Evolutionary conservation across 768 basidiomycete genomes (phyloP).

Genomic region (Paxillus ammoniavirescens): DNA sequence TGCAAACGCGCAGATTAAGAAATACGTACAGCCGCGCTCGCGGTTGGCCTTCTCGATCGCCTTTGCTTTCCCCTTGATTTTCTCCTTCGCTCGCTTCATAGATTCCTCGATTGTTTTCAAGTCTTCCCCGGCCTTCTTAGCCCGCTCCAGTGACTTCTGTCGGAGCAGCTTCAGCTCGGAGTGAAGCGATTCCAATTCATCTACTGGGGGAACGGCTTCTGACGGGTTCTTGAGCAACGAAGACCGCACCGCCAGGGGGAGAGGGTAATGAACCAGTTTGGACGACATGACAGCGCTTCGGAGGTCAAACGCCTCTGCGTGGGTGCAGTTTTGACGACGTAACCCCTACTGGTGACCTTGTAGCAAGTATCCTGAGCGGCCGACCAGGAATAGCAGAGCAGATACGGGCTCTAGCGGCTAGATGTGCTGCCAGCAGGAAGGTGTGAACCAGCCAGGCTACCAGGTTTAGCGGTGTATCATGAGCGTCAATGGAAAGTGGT

Average conservation of each 20-base stretch:
- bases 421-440: conserved; percentile 18
- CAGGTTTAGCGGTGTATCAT: conserved; percentile 29
- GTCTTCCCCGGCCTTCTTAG: conserved; percentile 75
- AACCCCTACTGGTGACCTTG: conserved; percentile 9
- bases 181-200: conserved; percentile 68
- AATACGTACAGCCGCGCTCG: conserved; percentile 72
- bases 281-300: conserved; percentile 53
- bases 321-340: conserved; percentile 9
- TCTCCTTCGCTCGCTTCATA: conserved; percentile 74
- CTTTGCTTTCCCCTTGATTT: conserved; percentile 69
- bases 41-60: conserved; percentile 69
- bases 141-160: conserved; percentile 56
- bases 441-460: conserved; percentile 24
- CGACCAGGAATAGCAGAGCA: conserved; percentile 15
- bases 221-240: conserved; percentile 60
- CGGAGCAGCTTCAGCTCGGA: conserved; percentile 56
- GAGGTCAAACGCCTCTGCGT: conserved; percentile 13
- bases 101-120: conserved; percentile 72
- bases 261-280: conserved; percentile 50
- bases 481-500: conserved; percentile 22
- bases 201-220: conserved; percentile 65
- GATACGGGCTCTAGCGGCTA: conserved; percentile 6
- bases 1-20: conserved; percentile 6
- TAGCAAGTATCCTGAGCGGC: conserved; percentile 10
- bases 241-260: conserved; percentile 52